A percentile compares a stretch with the other conserved stretches of the same genome.
These are phyloP conservation scores for Polytrichum formosum DNA, from an alignment of 225 moss, liverwort and hornwort species.

Conservation along the genomic window DNA sequence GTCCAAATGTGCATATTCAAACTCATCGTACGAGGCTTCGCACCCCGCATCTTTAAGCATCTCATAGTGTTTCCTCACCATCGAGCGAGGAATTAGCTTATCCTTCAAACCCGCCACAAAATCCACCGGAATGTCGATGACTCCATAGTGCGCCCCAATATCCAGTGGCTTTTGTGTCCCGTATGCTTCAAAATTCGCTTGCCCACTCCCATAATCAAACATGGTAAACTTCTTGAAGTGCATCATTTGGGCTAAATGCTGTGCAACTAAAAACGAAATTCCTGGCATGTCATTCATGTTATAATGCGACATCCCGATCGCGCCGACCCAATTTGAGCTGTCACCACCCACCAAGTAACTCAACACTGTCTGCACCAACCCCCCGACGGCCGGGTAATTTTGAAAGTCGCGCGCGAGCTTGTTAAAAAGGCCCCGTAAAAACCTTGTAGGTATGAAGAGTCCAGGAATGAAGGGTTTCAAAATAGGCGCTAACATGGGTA, in stretches of 20 bases:
- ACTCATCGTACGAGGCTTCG: slow-evolving; percentile 63
- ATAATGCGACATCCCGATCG: slow-evolving; percentile 74
- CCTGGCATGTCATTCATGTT: slow-evolving; percentile 95
- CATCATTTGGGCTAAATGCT: slow-evolving; percentile 75
- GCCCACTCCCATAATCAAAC: slow-evolving; percentile 54
- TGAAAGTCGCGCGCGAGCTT: slow-evolving; percentile 77
- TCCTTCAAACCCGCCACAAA: slow-evolving; percentile 74
- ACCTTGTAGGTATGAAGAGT: slow-evolving; percentile 71
- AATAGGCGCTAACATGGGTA: slow-evolving; percentile 54
- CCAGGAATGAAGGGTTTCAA: slow-evolving; percentile 64
- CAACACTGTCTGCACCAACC: slow-evolving; percentile 62
- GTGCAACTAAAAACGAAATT: slow-evolving; percentile 53
- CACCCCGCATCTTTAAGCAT: slow-evolving; percentile 53
- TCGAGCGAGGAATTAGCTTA: slow-evolving; percentile 63
- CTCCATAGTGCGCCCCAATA: slow-evolving; percentile 66
- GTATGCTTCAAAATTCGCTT: slow-evolving; percentile 59
- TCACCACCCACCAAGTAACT: slow-evolving; percentile 64
- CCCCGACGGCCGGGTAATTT: slow-evolving; percentile 74
- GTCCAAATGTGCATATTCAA: slow-evolving; percentile 80
- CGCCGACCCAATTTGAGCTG: slow-evolving; percentile 75
- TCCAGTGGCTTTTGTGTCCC: slow-evolving; percentile 60
- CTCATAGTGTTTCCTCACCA: slow-evolving; percentile 61
- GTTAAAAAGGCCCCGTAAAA: slow-evolving; percentile 73
- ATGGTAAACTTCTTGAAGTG: slow-evolving; percentile 49
- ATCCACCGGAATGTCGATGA: slow-evolving; percentile 70